Percentiles rank a stretch among this genome's conserved stretches.
Conservation (phyloP, 306 rosid genomes). For the Geum urbanum region DNA sequence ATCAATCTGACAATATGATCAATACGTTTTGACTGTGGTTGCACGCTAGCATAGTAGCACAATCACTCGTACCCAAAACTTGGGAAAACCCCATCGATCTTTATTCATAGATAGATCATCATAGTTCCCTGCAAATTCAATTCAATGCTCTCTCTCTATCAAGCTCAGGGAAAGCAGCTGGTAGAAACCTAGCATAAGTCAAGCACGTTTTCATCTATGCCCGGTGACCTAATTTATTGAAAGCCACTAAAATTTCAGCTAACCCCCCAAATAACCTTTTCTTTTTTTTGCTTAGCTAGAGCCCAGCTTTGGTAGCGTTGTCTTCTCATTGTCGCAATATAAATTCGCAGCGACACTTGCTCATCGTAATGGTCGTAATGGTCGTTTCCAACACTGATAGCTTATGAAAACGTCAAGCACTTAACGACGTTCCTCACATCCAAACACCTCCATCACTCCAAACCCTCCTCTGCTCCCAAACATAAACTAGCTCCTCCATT, state of each 20-base stretch:
- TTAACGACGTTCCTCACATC: slow-evolving; percentile 18
- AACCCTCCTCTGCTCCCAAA: not conserved
- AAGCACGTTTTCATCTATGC: slow-evolving; percentile 1
- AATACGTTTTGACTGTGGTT: not conserved
- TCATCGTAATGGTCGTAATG: slow-evolving; percentile 14
- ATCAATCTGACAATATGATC: not conserved
- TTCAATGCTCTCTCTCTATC: slow-evolving; percentile 1
- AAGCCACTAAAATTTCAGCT: not conserved
- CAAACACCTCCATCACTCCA: slow-evolving; percentile 7
- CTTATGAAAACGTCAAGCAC: slow-evolving; percentile 32
- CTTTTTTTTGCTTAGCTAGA: not conserved
- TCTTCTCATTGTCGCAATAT: not conserved
- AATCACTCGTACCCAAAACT: not conserved
- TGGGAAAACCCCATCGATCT: not conserved
- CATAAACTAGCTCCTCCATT: no score
- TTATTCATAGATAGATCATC: not conserved
- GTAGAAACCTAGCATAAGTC: not conserved
- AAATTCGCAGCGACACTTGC: not conserved
- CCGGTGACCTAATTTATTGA: slow-evolving; percentile 4
- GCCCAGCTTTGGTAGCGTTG: not conserved
- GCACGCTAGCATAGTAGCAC: not conserved
- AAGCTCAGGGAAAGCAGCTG: not conserved
- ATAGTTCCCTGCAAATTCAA: not conserved
- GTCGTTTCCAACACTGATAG: slow-evolving; percentile 17
- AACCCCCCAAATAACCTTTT: not conserved